Evolutionary conservation across 768 basidiomycete genomes (phyloP), one percentile per base, ranked within the genome.

Genomic region (Suillus americanus): DNA sequence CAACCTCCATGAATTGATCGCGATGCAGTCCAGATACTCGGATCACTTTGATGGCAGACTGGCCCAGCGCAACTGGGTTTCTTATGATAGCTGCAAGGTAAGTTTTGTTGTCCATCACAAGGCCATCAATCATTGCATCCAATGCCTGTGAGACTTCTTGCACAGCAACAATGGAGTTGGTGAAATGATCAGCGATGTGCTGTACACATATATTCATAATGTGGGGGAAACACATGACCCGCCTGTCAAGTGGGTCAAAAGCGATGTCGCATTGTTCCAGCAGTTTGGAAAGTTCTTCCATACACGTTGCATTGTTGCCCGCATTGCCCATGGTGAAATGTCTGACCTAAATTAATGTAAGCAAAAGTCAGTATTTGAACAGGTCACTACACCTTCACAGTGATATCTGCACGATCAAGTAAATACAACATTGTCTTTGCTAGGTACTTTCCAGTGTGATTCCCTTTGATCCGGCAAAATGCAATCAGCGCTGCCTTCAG

Each of bases 131-230:
- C 0, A 20, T 45, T 45, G 20, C 45, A 45, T 45, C 20, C 45
- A 20, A 45, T 1, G 20, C 20, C 45, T 2, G 0, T 45, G 45
- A 45, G 40, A 50, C 23, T 25, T 14, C 20, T 60, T 64, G 50
- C 1, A 25, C 37, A 55, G 54, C 54, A 18, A 18, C 54, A 8
- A 60, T 41, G 7, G 33, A 54, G 28, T 60, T 48, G 5, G 64
- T 65, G 38, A 62, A 80, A 70, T 80, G 78, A 1, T 68, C 72
- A 0, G 77, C 76, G 12, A 60, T 37, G 38, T 69, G 70, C 41
- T 64, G 43, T 3, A 60, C 59, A 60, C 63, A 69, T 14, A 71
- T 67, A 62, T 73, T 68, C 16, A 68, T 64, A n/a, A 73, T 69
- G 38, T 73, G 70, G 0, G 69, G 69, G n/a, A 73, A 68, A 54